Conservation (phyloP, 2,329 filamentous ascomycete species). For the Colletotrichum cereale region DNA sequence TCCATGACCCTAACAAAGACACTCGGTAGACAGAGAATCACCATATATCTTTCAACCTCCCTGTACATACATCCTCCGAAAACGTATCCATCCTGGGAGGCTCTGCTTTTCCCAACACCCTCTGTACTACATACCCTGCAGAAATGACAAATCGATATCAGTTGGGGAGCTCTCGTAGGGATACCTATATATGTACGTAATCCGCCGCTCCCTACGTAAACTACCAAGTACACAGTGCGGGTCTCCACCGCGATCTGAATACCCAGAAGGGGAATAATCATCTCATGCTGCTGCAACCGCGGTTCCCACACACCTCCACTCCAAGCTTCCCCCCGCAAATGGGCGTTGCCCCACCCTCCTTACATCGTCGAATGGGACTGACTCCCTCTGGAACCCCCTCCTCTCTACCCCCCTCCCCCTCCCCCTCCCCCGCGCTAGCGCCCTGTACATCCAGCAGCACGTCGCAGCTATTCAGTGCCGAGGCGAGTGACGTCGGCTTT, state of each 20-base stretch:
- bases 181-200: too few species aligned
- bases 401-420: background rate
- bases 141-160: too few species aligned
- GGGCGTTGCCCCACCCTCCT: background rate
- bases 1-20: background rate
- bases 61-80: too few species aligned
- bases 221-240: background rate
- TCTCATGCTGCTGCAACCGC: conserved; percentile 14
- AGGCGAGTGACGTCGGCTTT: conserved; percentile 7
- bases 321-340: conserved; percentile 35
- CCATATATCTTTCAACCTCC: too few species aligned
- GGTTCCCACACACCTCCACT: conserved; percentile 1
- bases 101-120: background rate
- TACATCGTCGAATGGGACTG: conserved; percentile 1
- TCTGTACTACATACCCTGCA: too few species aligned
- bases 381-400: background rate
- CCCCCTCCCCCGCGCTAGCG: background rate
- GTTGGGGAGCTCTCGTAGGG: background rate
- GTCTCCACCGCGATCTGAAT: conserved; percentile 36
- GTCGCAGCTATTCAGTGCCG: background rate
- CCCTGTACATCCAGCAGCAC: background rate
- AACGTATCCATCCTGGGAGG: background rate
- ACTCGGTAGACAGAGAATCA: background rate
- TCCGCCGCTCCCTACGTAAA: too few species aligned
- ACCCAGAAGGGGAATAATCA: conserved; percentile 40